A percentile compares a stretch with the other conserved stretches of the same genome.
Evolutionary conservation across 208 protist species (phyloP).

Genomic region (Leishmania mexicana): DNA sequence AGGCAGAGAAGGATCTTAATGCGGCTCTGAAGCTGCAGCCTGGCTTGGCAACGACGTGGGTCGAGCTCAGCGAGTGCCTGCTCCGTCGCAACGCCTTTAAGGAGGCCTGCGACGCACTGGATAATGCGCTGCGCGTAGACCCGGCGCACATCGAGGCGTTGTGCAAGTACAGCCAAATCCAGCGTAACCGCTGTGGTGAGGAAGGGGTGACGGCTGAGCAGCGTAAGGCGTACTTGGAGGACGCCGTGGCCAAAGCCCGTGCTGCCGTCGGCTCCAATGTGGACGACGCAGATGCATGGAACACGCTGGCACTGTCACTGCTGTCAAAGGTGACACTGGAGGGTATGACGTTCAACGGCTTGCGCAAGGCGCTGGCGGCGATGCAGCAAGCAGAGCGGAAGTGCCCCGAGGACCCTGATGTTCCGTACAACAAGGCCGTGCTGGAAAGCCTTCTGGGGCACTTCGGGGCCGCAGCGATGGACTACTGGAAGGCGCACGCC

Average conservation of each 20-base stretch:
- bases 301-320: slow-evolving; percentile 67
- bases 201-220: slow-evolving; percentile 45
- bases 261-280: slow-evolving; percentile 56
- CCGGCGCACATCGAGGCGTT: slow-evolving; percentile 54
- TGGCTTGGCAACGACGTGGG: slow-evolving; percentile 61
- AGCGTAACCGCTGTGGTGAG: slow-evolving; percentile 74
- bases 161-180: slow-evolving; percentile 82
- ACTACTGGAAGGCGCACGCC: slow-evolving; percentile 55
- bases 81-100: slow-evolving; percentile 72
- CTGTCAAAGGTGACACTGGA: slow-evolving; percentile 63
- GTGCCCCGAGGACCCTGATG: slow-evolving; percentile 59
- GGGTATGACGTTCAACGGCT: slow-evolving; percentile 49
- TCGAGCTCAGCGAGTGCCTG: slow-evolving; percentile 78
- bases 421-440: slow-evolving; percentile 81
- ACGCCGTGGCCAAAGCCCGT: slow-evolving; percentile 63
- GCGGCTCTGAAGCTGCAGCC: slow-evolving; percentile 71
- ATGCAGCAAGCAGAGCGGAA: slow-evolving; percentile 66
- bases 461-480: slow-evolving; percentile 59
- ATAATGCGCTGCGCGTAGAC: slow-evolving; percentile 63
- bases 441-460: slow-evolving; percentile 73
- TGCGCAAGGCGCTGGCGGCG: slow-evolving; percentile 49
- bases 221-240: slow-evolving; percentile 44
- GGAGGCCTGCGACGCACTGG: slow-evolving; percentile 78
- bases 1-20: slow-evolving; percentile 77
- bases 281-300: slow-evolving; percentile 66